Base-by-base conservation (phyloP, 2,329 filamentous ascomycete species). In the Aspergillus amoenus region DNA sequence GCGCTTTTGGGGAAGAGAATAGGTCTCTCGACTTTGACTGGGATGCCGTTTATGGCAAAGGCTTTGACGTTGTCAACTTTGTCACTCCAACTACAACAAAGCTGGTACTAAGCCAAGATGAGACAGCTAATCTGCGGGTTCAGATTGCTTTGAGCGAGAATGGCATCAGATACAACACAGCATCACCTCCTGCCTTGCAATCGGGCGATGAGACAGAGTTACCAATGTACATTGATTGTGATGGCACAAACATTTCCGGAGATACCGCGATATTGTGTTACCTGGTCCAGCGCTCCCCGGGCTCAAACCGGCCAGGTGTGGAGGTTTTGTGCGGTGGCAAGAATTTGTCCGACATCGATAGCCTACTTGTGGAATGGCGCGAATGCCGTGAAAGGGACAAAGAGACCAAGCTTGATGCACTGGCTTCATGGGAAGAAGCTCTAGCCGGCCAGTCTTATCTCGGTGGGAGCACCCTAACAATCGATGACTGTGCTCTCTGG, bases 1-100 rank as follows among this genome's bases (percentile, higher is more conserved):
- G 79, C 53, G 91, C 89, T 0, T 97, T 99, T 74, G 89, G 91
- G 0, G 81, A 81, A 15, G 94, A 99, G 78, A 99, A 99, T 68
- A 87, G 90, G 56, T 78, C 82, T 4, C 80, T 79, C 0, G 79
- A 83, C 1, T 92, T 94, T 61, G 79, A 84, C 3, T 96, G 93
- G 93, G 78, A 87, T 4, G 76, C 76, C 0, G 75, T 82, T 22
- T 99, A 99, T 67, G 93, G 92, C 0, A 64, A 68, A 0, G 94
- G 94, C 0, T 96, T 92, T 62, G 90, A 99, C 68, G 91, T 96
- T 9, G 75, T 81, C 51, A 80, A 81, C 57, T 79, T 80, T 66
- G 70, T 76, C 17, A 77, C 75, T 4, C 61, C 68, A 3, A 63
- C 65, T n/a, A 59, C 70, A 8, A 65, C 67, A 2, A 71, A 66